Percentiles rank a stretch among this genome's conserved stretches.
These are phyloP conservation scores for Trichoderma brevicompactum DNA, from an alignment of 2,329 filamentous ascomycete species.

Conservation along the genomic window DNA sequence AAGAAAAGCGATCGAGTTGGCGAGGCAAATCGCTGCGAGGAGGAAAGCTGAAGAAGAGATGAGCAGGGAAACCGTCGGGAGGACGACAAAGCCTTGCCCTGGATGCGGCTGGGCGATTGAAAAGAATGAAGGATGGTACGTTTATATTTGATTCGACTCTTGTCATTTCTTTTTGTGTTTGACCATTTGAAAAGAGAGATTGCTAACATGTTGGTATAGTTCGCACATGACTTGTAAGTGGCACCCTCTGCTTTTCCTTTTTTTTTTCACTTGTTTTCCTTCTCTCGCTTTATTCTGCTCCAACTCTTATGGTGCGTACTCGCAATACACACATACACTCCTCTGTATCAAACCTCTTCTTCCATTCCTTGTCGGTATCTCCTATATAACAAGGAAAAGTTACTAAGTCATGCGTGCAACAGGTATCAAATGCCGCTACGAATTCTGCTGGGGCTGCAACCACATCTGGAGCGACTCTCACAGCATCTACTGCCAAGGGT, in stretches of 20 bases:
- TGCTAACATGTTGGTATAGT: slow-evolving; percentile 38
- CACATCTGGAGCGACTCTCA: slow-evolving; percentile 34
- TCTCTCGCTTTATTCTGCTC: background rate
- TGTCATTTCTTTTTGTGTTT: background rate
- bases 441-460: slow-evolving; percentile 45
- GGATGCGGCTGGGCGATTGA: slow-evolving; percentile 46
- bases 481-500: slow-evolving; percentile 34
- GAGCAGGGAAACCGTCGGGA: slow-evolving; percentile 38
- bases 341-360: background rate
- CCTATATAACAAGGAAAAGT: background rate
- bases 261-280: slow-evolving; percentile 1
- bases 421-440: slow-evolving; percentile 43
- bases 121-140: slow-evolving; percentile 50
- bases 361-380: background rate
- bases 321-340: slow-evolving; percentile 9
- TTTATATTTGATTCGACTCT: slow-evolving; percentile 26
- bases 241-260: background rate
- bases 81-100: slow-evolving; percentile 46
- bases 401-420: slow-evolving; percentile 1
- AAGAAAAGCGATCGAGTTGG: slow-evolving; percentile 37
- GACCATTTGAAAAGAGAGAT: background rate
- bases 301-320: slow-evolving; percentile 24
- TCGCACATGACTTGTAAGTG: slow-evolving; percentile 50
- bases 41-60: slow-evolving; percentile 43
- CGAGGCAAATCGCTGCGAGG: slow-evolving; percentile 37